A percentile compares a stretch with the other conserved stretches of the same genome.
Evolutionary conservation across 1,284 basidiomycete genomes (phyloP).

Genomic region (Irpex rosettiformis): DNA sequence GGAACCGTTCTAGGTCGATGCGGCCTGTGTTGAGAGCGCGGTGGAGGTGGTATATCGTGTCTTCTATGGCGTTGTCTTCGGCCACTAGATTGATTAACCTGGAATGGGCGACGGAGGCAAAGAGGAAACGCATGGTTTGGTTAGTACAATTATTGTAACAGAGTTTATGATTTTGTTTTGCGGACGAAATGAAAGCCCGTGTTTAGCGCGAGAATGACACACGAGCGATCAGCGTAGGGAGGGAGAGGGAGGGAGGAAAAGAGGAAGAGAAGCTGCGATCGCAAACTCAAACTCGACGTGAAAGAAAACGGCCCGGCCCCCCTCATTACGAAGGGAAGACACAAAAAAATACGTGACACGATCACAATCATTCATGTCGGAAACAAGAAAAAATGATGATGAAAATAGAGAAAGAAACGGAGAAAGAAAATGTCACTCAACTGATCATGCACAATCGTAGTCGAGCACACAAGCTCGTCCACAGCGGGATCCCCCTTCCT

Average conservation of each 20-base stretch:
- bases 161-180: not conserved
- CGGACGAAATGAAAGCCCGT: too few species aligned
- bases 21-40: constrained; percentile 90
- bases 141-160: not conserved
- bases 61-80: constrained; percentile 98
- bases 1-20: constrained; percentile 89
- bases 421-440: constrained; percentile 39
- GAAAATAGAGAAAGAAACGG: constrained; percentile 13
- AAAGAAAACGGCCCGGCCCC: too few species aligned
- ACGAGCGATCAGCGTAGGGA: too few species aligned
- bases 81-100: constrained; percentile 94
- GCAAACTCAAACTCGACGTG: not conserved
- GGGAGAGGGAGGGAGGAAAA: too few species aligned
- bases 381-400: not conserved
- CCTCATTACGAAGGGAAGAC: too few species aligned
- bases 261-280: too few species aligned
- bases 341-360: too few species aligned
- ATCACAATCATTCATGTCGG: too few species aligned
- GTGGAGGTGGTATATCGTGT: constrained; percentile 96
- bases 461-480: constrained; percentile 92
- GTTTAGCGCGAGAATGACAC: too few species aligned
- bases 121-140: constrained; percentile 3
- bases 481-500: constrained; percentile 79
- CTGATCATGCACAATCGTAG: constrained; percentile 96
- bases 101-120: constrained; percentile 9